Conservation (phyloP, 2,329 filamentous ascomycete species). For the Boeremia lycopersici region DNA sequence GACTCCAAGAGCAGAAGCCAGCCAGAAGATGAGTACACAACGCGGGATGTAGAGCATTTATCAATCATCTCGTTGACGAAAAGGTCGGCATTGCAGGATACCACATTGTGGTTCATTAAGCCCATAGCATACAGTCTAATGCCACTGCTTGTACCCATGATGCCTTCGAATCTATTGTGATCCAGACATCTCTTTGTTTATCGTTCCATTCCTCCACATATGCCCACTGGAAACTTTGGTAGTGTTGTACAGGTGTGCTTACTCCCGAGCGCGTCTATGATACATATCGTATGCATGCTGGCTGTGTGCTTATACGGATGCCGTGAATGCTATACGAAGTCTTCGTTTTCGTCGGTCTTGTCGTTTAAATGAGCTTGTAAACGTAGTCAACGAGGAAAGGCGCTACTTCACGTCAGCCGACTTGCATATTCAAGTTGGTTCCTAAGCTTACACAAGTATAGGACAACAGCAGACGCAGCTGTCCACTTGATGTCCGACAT, state of each 20-base stretch:
- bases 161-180: neutral
- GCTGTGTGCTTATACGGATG: slow-evolving; percentile 1
- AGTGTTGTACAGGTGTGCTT: slow-evolving; percentile 17
- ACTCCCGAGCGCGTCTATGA: slow-evolving; percentile 6
- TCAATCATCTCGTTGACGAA: slow-evolving; percentile 21
- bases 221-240: neutral
- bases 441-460: slow-evolving; percentile 74
- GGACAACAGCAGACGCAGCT: slow-evolving; percentile 66
- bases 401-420: slow-evolving; percentile 44
- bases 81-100: slow-evolving; percentile 24
- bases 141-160: slow-evolving; percentile 2
- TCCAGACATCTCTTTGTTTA: neutral
- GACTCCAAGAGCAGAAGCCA: slow-evolving; percentile 33
- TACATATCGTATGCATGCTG: slow-evolving; percentile 11
- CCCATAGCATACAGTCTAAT: slow-evolving; percentile 9
- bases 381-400: slow-evolving; percentile 62
- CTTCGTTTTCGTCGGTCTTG: neutral
- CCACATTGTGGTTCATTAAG: slow-evolving; percentile 8
- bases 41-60: slow-evolving; percentile 16
- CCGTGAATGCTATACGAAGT: neutral
- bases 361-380: slow-evolving; percentile 55
- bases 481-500: slow-evolving; percentile 70
- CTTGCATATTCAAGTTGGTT: neutral
- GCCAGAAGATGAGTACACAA: slow-evolving; percentile 28
- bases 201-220: neutral